Percentiles rank a stretch among this genome's conserved stretches.
These are phyloP conservation scores for Spongospora subterranea DNA, from an alignment of 208 protist species.

Conservation along the genomic window DNA sequence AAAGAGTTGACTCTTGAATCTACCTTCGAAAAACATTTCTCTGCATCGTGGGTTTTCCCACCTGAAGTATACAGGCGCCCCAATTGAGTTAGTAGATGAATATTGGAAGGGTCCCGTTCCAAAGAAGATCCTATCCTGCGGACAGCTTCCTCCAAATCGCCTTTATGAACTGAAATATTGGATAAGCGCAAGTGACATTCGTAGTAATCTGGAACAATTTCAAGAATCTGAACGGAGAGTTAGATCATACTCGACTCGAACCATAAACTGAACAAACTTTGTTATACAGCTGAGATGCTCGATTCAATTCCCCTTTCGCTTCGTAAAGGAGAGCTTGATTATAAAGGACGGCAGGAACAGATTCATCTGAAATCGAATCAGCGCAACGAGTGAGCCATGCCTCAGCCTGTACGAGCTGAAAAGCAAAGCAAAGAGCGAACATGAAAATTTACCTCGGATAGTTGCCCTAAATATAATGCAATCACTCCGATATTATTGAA, in stretches of 20 bases:
- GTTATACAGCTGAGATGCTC: neutral
- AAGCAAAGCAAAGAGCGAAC: neutral
- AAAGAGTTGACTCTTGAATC: neutral
- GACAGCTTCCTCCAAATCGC: slow-evolving; percentile 6
- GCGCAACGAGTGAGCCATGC: neutral
- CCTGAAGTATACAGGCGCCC: neutral
- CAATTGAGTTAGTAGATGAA: neutral
- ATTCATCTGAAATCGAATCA: neutral
- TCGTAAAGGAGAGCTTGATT: slow-evolving; percentile 5
- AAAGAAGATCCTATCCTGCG: neutral
- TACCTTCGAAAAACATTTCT: slow-evolving; percentile 16
- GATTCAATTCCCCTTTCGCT: neutral
- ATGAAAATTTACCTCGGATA: neutral
- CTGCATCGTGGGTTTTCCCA: slow-evolving; percentile 30
- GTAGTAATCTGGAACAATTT: neutral
- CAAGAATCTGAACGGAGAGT: neutral
- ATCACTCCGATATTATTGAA: slow-evolving; percentile 37
- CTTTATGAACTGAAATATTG: neutral
- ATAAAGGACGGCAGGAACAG: neutral
- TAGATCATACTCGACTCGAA: neutral
- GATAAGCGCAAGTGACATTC: slow-evolving; percentile 3
- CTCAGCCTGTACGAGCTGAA: neutral
- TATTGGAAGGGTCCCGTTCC: neutral
- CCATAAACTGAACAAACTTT: neutral
- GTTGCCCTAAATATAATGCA: neutral